Percentiles rank a stretch among this genome's conserved stretches.
Evolutionary conservation across 768 basidiomycete species (phyloP).

Genomic region (Sutorius australiensis): DNA sequence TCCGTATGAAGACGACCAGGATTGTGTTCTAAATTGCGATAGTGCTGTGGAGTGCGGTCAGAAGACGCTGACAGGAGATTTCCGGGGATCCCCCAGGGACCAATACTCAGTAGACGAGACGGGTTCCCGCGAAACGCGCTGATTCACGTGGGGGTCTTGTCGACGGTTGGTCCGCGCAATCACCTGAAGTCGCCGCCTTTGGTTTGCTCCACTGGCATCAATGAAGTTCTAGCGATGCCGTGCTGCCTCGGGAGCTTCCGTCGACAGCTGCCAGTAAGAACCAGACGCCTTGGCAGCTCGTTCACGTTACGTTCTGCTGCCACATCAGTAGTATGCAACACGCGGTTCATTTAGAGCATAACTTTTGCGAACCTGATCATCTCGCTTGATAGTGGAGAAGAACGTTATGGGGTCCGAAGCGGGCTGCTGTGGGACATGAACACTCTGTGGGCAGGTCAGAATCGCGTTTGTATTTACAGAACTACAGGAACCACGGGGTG

Average conservation of each 20-base stretch:
- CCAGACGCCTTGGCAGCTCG: background rate
- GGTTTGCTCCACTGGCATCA: background rate
- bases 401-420: constrained; percentile 27
- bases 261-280: background rate
- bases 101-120: background rate
- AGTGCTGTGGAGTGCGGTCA: background rate
- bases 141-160: background rate
- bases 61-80: background rate
- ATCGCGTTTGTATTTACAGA: constrained; percentile 3
- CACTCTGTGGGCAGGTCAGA: background rate
- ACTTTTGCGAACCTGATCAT: constrained; percentile 11
- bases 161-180: constrained; percentile 5
- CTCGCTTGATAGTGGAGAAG: constrained; percentile 18
- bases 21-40: background rate
- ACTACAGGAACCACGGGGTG: constrained; percentile 2
- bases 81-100: background rate
- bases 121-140: constrained; percentile 16
- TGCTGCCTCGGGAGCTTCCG: constrained; percentile 3
- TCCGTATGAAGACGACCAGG: background rate
- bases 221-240: background rate
- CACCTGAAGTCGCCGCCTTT: background rate
- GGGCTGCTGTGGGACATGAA: constrained; percentile 10
- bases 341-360: background rate
- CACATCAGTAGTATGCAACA: constrained; percentile 8
- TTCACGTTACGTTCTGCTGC: constrained; percentile 1